Percentiles rank a stretch among this genome's conserved stretches.
Evolutionary conservation across 108 stramenopile species (phyloP).

Genomic region (Ochromonas danica): DNA sequence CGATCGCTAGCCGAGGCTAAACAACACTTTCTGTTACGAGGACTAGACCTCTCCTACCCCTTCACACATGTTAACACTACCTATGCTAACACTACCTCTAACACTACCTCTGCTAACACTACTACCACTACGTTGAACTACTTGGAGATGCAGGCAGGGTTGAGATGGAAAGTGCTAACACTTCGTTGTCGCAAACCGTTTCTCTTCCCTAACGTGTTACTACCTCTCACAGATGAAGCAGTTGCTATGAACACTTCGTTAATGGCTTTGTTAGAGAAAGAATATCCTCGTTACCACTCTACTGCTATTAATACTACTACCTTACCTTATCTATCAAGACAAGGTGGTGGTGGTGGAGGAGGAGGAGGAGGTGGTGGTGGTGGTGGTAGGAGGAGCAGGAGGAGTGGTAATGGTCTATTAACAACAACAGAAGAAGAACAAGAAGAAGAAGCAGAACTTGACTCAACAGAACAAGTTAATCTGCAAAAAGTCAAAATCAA

Average conservation of each 20-base stretch:
- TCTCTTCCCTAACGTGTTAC: conserved; percentile 20
- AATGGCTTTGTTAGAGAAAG: too few relatives aligned
- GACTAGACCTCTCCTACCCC: not conserved
- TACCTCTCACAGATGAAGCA: too few relatives aligned
- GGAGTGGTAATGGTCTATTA: not conserved
- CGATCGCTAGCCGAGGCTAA: not conserved
- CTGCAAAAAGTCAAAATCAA: conserved; percentile 23
- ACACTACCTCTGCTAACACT: too few relatives aligned
- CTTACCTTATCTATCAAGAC: not conserved
- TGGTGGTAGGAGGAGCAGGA: too few relatives aligned
- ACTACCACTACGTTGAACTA: too few relatives aligned
- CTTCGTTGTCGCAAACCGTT: conserved; percentile 29
- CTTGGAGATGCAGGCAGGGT: not conserved
- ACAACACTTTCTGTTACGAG: not conserved
- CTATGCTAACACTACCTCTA: not conserved
- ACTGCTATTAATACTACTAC: not conserved
- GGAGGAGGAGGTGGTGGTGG: conserved; percentile 23
- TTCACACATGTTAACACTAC: not conserved
- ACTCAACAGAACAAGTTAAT: not conserved
- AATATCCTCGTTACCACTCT: too few relatives aligned
- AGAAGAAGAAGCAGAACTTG: not conserved
- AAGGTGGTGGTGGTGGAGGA: not conserved
- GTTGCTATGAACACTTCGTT: not conserved
- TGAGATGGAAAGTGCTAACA: not conserved
- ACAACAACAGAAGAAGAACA: too few relatives aligned